phyloP scores from a whole-genome alignment of 208 protist genomes.

The Wallacemonas sp. region DNA sequence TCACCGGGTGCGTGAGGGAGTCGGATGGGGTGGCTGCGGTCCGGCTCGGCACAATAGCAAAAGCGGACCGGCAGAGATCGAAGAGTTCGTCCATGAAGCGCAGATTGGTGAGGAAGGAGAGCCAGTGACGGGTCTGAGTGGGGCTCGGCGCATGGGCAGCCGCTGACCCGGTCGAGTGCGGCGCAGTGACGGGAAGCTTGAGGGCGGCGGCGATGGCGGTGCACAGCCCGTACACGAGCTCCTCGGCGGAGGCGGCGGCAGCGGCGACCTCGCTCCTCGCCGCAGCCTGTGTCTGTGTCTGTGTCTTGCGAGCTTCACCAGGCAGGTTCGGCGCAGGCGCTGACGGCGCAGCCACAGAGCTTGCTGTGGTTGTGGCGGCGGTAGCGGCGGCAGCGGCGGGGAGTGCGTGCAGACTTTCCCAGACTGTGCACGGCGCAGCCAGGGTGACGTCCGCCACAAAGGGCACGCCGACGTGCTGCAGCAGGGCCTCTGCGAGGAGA shows the following conservation, averaged over 20 bases:
- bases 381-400: not conserved
- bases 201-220: slow-evolving; percentile 5
- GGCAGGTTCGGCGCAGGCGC: not conserved
- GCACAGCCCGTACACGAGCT: slow-evolving; percentile 16
- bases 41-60: slow-evolving; percentile 22
- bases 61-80: slow-evolving; percentile 53
- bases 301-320: too few species aligned
- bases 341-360: not conserved
- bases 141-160: not conserved
- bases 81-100: slow-evolving; percentile 49
- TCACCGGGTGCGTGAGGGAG: not conserved
- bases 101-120: slow-evolving; percentile 40
- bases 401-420: slow-evolving; percentile 35
- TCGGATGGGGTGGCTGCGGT: not conserved
- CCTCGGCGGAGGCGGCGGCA: not conserved
- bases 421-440: slow-evolving; percentile 31
- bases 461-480: slow-evolving; percentile 51
- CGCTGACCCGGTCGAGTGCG: not conserved
- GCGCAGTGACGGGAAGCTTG: slow-evolving; percentile 15
- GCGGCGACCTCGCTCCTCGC: not conserved
- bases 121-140: not conserved
- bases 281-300: too few species aligned
- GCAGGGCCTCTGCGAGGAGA: slow-evolving; percentile 44
- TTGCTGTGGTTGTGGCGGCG: slow-evolving; percentile 6
- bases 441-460: slow-evolving; percentile 69